A percentile compares a stretch with the other conserved stretches of the same genome.
Evolutionary conservation across 148 eudicot genomes (phyloP).

Genomic region (Silene uniflora): DNA sequence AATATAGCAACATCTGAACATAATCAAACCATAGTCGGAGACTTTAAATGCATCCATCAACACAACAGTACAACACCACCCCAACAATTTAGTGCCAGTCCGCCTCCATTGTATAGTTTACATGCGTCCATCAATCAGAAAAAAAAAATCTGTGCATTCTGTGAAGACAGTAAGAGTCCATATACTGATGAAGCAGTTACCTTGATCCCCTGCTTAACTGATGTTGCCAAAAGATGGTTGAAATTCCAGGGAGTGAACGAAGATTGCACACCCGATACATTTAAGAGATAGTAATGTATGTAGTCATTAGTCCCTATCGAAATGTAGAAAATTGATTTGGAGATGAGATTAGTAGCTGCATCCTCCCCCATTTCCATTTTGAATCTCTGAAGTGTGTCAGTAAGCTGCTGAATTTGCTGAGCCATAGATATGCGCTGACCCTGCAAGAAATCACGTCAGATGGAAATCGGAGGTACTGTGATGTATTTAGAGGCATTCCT

Average conservation of each 20-base stretch:
- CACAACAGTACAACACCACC: no score
- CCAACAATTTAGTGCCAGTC: background rate
- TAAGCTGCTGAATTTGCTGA: constrained; percentile 82
- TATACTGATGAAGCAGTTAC: constrained; percentile 23
- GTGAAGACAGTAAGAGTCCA: background rate
- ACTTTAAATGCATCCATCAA: no score
- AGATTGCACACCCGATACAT: constrained; percentile 71
- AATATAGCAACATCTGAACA: background rate
- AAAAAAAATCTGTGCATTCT: no score
- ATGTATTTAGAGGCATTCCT: background rate
- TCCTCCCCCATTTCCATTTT: constrained; percentile 67
- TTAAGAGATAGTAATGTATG: constrained; percentile 87
- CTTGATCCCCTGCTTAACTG: constrained; percentile 68
- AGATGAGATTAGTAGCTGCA: constrained; percentile 49
- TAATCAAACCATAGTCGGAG: background rate
- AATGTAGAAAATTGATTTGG: constrained; percentile 72
- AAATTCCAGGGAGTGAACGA: constrained; percentile 70
- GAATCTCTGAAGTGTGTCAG: constrained; percentile 72
- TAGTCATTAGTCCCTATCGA: constrained; percentile 89
- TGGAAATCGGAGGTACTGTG: background rate
- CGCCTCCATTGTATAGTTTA: no score
- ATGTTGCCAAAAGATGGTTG: constrained; percentile 61
- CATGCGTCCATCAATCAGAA: background rate
- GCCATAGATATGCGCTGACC: constrained; percentile 85
- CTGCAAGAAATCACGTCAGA: constrained; percentile 28